Conservation (phyloP, 164 flowering plant genomes). For the Dillenia turbinata region DNA sequence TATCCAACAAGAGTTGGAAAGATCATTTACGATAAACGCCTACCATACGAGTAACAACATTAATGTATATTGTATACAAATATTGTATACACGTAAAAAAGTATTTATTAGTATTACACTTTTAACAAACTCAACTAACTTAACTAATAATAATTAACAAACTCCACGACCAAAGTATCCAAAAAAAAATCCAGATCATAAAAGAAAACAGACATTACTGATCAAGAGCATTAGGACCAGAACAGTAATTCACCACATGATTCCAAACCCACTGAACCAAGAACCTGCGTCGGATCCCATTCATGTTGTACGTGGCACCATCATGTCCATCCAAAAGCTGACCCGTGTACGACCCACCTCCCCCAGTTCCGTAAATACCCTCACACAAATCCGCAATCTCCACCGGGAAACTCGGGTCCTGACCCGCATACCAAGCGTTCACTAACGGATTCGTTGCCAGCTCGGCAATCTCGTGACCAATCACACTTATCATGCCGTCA, state of each 20-base stretch:
- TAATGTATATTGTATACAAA: too few relatives aligned
- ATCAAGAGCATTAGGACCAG: constrained; percentile 96
- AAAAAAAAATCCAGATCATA: background rate
- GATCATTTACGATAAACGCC: too few relatives aligned
- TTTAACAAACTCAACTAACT: too few relatives aligned
- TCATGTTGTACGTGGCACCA: constrained; percentile 88
- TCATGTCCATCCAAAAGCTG: constrained; percentile 54
- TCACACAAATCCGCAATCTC: constrained; percentile 93
- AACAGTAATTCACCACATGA: constrained; percentile 63
- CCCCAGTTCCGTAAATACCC: constrained; percentile 82
- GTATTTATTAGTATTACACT: too few relatives aligned
- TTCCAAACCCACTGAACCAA: constrained; percentile 98
- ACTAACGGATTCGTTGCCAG: constrained; percentile 84
- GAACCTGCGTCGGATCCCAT: constrained; percentile 68
- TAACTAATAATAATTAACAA: too few relatives aligned
- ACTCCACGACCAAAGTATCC: too few relatives aligned
- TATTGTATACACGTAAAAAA: too few relatives aligned
- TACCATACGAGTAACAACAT: too few relatives aligned
- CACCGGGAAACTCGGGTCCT: constrained; percentile 69
- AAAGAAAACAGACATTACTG: constrained; percentile 23
- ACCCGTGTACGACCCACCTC: constrained; percentile 88
- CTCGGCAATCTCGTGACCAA: constrained; percentile 92
- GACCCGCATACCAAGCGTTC: constrained; percentile 96
- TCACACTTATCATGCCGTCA: constrained; percentile 82
- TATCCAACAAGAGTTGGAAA: too few relatives aligned